Conservation (phyloP, 1,139 yeast genomes). For the Yamadazyma siamensis region DNA sequence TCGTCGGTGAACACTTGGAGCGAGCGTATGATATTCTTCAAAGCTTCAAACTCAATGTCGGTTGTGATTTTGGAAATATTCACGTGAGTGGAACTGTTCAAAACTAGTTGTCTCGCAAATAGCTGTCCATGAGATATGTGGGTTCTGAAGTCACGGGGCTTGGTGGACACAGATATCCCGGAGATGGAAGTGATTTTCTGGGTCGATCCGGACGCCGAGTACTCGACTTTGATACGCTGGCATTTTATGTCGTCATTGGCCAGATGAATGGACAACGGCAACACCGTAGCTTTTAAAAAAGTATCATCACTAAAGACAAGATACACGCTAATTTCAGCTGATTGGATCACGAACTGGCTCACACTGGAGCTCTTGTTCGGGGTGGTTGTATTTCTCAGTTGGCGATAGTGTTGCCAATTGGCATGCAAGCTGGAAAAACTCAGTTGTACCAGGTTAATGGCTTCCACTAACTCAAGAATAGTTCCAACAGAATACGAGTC, state of each 20-base stretch:
- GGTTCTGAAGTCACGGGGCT: slow-evolving; percentile 23
- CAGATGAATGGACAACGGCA: slow-evolving; percentile 39
- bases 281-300: slow-evolving; percentile 19
- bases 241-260: slow-evolving; percentile 25
- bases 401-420: slow-evolving; percentile 10
- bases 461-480: slow-evolving; percentile 12
- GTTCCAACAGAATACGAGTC: slow-evolving; percentile 17
- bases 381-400: no score
- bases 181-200: slow-evolving; percentile 20
- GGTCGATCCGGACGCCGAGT: slow-evolving; percentile 4
- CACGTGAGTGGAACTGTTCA: slow-evolving; percentile 19
- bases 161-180: slow-evolving; percentile 18
- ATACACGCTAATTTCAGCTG: slow-evolving; percentile 21
- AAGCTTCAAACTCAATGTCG: slow-evolving; percentile 11
- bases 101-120: slow-evolving; percentile 19
- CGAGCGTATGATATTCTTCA: slow-evolving; percentile 14
- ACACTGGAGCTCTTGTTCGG: slow-evolving; percentile 6
- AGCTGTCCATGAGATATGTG: slow-evolving; percentile 17
- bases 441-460: slow-evolving; percentile 15
- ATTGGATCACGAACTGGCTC: slow-evolving; percentile 28
- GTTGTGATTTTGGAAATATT: slow-evolving; percentile 17
- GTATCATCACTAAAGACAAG: slow-evolving; percentile 9
- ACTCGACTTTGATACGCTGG: slow-evolving; percentile 24
- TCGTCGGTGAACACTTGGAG: slow-evolving; percentile 9
- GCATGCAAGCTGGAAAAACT: slow-evolving; percentile 8